phyloP scores from a whole-genome alignment of 2,329 filamentous ascomycete genomes.

The Pseudogymnoascus destructans region DNA sequence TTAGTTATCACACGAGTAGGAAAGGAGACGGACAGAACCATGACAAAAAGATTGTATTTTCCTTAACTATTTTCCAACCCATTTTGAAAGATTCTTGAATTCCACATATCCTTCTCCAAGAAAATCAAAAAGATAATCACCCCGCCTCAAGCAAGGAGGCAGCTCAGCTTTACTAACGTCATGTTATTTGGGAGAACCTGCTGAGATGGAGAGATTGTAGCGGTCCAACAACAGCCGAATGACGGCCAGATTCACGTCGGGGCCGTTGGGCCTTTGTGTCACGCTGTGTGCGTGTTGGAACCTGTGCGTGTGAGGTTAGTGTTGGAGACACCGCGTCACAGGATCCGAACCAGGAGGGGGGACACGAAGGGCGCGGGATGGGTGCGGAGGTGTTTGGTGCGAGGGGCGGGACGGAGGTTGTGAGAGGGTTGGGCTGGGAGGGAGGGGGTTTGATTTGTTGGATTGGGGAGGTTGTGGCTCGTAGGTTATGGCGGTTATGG shows the following conservation, averaged over 20 bases:
- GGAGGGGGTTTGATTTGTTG: not conserved
- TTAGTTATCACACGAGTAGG: not conserved
- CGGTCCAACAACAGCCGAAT: not conserved
- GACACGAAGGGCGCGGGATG: not conserved
- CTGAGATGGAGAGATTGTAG: not conserved
- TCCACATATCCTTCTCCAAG: not conserved
- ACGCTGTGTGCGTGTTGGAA: not conserved
- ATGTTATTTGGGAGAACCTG: not conserved
- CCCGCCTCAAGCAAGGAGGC: not conserved
- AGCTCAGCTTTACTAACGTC: not conserved
- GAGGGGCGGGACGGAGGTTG: not conserved
- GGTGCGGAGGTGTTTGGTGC: not conserved
- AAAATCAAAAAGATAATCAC: not conserved
- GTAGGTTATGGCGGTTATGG: too few species aligned
- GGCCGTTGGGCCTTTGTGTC: not conserved
- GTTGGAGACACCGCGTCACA: not conserved
- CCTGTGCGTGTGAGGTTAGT: not conserved
- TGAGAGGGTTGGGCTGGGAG: not conserved
- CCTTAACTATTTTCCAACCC: not conserved
- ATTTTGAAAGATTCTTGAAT: not conserved
- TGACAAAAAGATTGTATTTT: not conserved
- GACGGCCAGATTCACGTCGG: not conserved
- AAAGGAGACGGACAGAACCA: too few species aligned
- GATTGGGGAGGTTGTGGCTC: not conserved
- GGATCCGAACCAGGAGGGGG: not conserved